phyloP scores from a whole-genome alignment of 495 filamentous ascomycete genomes.

The Penicillium salamii region DNA sequence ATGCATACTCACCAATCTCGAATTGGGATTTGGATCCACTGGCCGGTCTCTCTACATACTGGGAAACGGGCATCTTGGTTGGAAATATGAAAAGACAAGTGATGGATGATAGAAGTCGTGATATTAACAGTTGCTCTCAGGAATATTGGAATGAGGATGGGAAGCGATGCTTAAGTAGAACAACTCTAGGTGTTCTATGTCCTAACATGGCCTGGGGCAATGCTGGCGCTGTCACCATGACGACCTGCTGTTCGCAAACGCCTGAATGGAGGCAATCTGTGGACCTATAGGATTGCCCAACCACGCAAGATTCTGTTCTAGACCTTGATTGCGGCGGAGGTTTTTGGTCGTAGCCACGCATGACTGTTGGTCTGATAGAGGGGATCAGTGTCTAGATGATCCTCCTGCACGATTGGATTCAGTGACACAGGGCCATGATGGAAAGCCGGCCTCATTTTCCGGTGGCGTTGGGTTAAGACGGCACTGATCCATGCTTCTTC shows the following conservation, averaged over 20 bases:
- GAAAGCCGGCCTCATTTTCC: constrained; percentile 1
- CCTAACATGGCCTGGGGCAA: not conserved
- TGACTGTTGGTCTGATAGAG: not conserved
- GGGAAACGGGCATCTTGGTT: constrained; percentile 11
- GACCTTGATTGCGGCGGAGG: constrained; percentile 1
- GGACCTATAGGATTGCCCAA: not conserved
- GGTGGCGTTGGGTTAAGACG: not conserved
- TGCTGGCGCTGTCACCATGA: constrained; percentile 11
- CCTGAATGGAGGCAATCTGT: not conserved
- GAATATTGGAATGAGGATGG: not conserved
- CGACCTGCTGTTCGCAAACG: not conserved
- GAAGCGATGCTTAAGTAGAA: not conserved
- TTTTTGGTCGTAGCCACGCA: not conserved
- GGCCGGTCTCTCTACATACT: constrained; percentile 22
- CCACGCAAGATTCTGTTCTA: not conserved
- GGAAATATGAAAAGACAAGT: not conserved
- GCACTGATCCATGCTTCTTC: no score
- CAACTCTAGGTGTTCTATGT: not conserved
- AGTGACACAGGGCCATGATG: not conserved
- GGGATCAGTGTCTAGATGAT: not conserved
- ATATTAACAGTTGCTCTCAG: not conserved
- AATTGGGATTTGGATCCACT: constrained; percentile 28
- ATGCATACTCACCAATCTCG: constrained; percentile 19
- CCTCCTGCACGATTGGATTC: no score
- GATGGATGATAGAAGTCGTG: not conserved